Conservation (phyloP, 2,329 filamentous ascomycete species). For the Colletotrichum sublineola region DNA sequence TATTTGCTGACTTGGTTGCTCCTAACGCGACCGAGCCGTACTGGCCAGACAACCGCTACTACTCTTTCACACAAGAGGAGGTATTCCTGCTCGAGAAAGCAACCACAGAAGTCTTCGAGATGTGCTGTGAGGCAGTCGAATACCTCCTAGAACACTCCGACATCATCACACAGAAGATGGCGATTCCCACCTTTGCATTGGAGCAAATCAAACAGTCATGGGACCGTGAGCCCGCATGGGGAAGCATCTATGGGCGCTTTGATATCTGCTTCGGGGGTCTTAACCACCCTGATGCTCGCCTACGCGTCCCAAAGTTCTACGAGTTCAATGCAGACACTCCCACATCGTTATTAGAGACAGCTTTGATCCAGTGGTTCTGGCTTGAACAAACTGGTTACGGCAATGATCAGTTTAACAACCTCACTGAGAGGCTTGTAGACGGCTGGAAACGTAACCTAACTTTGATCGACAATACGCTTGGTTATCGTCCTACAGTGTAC, state of each 20-base stretch:
- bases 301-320: constrained; percentile 25
- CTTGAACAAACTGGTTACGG: constrained; percentile 25
- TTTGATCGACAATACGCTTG: neutral
- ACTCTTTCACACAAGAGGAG: constrained; percentile 14
- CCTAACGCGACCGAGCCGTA: too few relatives aligned
- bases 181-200: constrained; percentile 8
- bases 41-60: constrained; percentile 30
- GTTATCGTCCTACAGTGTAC: constrained; percentile 3
- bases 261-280: constrained; percentile 25
- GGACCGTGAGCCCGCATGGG: constrained; percentile 17
- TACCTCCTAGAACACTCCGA: constrained; percentile 11
- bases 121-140: constrained; percentile 26
- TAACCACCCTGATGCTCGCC: constrained; percentile 2
- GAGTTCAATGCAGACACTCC: constrained; percentile 29
- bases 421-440: neutral
- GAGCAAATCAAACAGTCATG: constrained; percentile 4
- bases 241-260: constrained; percentile 29
- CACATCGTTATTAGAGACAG: constrained; percentile 3
- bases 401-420: constrained; percentile 15
- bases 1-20: too few relatives aligned
- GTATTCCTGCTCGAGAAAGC: constrained; percentile 8
- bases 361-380: constrained; percentile 26
- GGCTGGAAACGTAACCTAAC: constrained; percentile 16
- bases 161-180: constrained; percentile 16
- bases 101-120: constrained; percentile 20